These are phyloP conservation scores for Diaporthe sp. DNA, from an alignment of 2,329 filamentous ascomycete genomes.

Conservation along the genomic window DNA sequence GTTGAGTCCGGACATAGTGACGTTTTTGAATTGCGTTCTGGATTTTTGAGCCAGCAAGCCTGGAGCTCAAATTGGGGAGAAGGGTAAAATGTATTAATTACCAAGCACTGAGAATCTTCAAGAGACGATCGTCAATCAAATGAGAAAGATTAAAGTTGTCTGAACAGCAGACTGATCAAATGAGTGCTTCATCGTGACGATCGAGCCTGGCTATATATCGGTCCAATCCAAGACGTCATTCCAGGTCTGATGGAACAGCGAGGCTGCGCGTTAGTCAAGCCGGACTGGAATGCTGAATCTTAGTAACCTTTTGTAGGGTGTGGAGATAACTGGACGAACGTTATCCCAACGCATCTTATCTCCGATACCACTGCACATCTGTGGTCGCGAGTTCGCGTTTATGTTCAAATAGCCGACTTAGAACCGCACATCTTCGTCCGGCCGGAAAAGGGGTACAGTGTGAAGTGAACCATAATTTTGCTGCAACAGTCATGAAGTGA, in stretches of 20 bases:
- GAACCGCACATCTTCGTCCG: not conserved
- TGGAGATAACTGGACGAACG: not conserved
- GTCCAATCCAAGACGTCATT: slow-evolving; percentile 23
- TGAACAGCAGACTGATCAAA: not conserved
- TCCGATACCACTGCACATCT: slow-evolving; percentile 7
- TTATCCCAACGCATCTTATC: not conserved
- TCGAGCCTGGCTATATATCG: not conserved
- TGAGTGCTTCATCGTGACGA: slow-evolving; percentile 14
- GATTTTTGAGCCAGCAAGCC: not conserved
- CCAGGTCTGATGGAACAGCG: not conserved
- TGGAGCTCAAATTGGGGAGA: not conserved
- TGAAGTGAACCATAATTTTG: not conserved
- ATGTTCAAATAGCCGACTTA: slow-evolving; percentile 1
- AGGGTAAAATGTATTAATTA: not conserved
- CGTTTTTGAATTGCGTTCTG: slow-evolving; percentile 31
- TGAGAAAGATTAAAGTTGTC: not conserved
- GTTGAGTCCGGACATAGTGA: slow-evolving; percentile 38
- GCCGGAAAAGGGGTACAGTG: not conserved
- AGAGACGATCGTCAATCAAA: not conserved
- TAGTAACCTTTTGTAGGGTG: not conserved
- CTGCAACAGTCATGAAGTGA: not conserved
- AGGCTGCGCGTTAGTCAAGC: not conserved
- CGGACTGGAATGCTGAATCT: slow-evolving; percentile 5
- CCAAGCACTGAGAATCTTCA: not conserved
- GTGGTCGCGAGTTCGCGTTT: not conserved